These are phyloP conservation scores for Tilletia caries DNA, from an alignment of 1,284 basidiomycete genomes.

Conservation along the genomic window DNA sequence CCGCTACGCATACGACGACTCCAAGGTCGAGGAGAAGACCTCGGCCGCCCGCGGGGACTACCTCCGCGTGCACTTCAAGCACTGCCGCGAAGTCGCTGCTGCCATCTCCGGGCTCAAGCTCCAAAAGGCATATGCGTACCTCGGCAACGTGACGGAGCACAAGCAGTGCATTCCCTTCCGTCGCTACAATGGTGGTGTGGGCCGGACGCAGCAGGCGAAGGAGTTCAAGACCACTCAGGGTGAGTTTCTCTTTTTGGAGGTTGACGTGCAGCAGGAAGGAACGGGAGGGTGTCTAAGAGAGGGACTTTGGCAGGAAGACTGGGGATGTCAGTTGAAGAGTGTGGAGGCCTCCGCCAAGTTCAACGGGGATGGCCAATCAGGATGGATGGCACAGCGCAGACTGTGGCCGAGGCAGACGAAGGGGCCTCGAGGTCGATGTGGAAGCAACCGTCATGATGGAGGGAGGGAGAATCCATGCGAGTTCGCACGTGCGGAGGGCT, in stretches of 20 bases:
- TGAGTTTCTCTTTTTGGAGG: constrained; percentile 55
- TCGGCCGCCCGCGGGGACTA: constrained; percentile 80
- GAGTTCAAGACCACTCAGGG: constrained; percentile 96
- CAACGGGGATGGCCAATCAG: no score
- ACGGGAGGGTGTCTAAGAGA: not conserved
- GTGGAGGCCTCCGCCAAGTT: no score
- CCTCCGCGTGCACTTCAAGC: constrained; percentile 99
- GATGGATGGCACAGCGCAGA: no score
- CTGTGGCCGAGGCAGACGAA: no score
- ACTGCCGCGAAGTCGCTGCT: constrained; percentile 72
- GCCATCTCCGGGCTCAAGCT: constrained; percentile 76
- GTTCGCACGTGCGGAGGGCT: no score
- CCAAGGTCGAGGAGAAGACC: constrained; percentile 52
- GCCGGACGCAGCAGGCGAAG: constrained; percentile 94
- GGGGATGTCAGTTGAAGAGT: no score
- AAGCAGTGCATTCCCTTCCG: constrained; percentile 97
- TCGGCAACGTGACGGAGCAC: constrained; percentile 91
- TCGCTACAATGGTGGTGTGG: constrained; percentile 93
- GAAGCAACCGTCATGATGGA: no score
- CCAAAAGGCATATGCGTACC: constrained; percentile 92
- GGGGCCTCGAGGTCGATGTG: no score
- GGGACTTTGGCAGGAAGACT: no score
- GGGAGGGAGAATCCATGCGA: no score
- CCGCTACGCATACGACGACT: constrained; percentile 53
- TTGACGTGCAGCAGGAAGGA: not conserved